A percentile compares a stretch with the other conserved stretches of the same genome.
These are phyloP conservation scores for Hirsutella minnesotensis DNA, from an alignment of 2,329 filamentous ascomycete species.

Conservation along the genomic window DNA sequence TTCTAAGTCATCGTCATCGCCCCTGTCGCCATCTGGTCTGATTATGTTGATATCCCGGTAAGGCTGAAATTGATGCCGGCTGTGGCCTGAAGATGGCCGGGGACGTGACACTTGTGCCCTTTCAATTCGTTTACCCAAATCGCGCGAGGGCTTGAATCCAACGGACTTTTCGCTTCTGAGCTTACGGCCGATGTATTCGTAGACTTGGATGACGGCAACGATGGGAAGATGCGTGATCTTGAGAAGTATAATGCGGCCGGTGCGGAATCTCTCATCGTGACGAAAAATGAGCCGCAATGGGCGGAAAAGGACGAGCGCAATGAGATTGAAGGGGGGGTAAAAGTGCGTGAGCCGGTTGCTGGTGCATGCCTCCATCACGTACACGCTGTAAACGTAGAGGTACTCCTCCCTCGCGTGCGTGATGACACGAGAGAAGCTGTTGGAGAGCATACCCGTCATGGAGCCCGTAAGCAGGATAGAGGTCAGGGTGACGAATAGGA, in stretches of 20 bases:
- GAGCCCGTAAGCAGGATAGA: conserved; percentile 71
- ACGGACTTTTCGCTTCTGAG: conserved; percentile 31
- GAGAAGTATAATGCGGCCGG: conserved; percentile 47
- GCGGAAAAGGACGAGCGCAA: conserved; percentile 60
- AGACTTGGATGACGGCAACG: conserved; percentile 56
- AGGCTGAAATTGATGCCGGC: conserved; percentile 5
- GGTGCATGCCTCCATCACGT: conserved; percentile 54
- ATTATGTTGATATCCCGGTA: conserved; percentile 8
- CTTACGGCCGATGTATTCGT: conserved; percentile 41
- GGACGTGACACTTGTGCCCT: conserved; percentile 7
- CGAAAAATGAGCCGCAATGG: conserved; percentile 59
- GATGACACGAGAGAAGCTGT: conserved; percentile 57
- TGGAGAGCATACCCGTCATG: conserved; percentile 66
- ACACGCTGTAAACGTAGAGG: conserved; percentile 60
- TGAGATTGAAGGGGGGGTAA: conserved; percentile 61
- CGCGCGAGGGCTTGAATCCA: conserved; percentile 35
- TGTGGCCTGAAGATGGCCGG: conserved; percentile 7
- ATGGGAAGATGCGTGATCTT: conserved; percentile 55
- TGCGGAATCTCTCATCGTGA: conserved; percentile 50
- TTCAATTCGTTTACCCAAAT: conserved; percentile 11
- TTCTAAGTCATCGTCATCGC: conserved; percentile 22
- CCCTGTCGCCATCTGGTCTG: conserved; percentile 7
- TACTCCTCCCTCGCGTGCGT: conserved; percentile 62
- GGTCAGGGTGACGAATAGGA: conserved; percentile 66
- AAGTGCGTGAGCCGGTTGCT: conserved; percentile 59